phyloP scores from a whole-genome alignment of 2,329 filamentous ascomycete species.

The Apiospora pterosperma region DNA sequence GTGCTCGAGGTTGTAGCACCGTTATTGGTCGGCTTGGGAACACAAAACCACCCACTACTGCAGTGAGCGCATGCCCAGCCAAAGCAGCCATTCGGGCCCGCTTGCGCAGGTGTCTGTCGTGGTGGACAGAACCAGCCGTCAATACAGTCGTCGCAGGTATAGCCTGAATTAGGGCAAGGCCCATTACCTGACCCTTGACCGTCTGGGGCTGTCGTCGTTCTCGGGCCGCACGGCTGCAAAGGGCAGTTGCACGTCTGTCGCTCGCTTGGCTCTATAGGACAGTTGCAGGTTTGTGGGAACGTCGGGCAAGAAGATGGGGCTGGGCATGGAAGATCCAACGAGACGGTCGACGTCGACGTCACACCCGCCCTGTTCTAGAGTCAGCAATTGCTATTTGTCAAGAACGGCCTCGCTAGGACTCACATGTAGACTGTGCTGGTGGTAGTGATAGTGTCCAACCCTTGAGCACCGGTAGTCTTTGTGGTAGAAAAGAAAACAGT shows the following conservation, averaged over 20 bases:
- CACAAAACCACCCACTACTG: conserved; percentile 33
- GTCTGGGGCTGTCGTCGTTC: conserved; percentile 10
- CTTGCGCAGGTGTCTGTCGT: conserved; percentile 27
- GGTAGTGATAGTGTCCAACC: not conserved
- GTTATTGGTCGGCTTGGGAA: conserved; percentile 18
- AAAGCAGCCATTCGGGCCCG: conserved; percentile 30
- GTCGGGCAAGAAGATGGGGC: not conserved
- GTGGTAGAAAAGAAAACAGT: not conserved
- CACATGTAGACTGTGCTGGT: conserved; percentile 4
- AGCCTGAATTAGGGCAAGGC: conserved; percentile 32
- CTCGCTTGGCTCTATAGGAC: not conserved
- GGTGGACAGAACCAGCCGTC: conserved; percentile 36
- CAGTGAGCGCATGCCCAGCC: conserved; percentile 35
- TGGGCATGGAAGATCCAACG: conserved; percentile 13
- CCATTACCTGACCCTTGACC: conserved; percentile 16
- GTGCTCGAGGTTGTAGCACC: not conserved
- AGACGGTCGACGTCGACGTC: not conserved
- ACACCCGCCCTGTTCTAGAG: not conserved
- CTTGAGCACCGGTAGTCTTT: not conserved
- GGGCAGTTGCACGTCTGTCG: not conserved
- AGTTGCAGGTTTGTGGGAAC: not conserved
- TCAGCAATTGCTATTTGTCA: not conserved
- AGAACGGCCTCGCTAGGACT: not conserved
- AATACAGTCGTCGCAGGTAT: conserved; percentile 32
- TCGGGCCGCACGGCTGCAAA: not conserved